These are phyloP conservation scores for Golubevia sp. DNA, from an alignment of 1,284 basidiomycete species.

Conservation along the genomic window DNA sequence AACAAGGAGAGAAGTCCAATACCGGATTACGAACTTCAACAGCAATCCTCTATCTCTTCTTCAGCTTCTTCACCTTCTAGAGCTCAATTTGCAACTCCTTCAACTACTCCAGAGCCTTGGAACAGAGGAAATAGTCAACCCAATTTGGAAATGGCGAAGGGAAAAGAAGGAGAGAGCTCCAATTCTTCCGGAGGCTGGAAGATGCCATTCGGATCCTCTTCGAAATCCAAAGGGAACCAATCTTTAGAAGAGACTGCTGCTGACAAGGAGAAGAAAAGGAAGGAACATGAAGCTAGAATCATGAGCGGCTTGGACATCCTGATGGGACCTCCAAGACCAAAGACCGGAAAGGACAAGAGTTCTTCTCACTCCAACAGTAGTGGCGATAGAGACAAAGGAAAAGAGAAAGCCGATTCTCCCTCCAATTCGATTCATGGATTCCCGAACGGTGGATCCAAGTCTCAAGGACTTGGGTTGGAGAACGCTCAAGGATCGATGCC, in stretches of 20 bases:
- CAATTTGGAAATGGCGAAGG: too few species aligned
- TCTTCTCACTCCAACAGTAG: neutral
- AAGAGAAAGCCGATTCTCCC: neutral
- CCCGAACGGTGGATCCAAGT: neutral
- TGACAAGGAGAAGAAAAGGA: neutral
- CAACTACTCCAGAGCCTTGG: too few species aligned
- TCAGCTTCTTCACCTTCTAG: too few species aligned
- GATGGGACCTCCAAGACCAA: neutral
- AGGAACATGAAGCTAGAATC: neutral
- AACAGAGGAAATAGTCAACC: too few species aligned
- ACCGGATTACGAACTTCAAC: too few species aligned
- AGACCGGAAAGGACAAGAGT: neutral
- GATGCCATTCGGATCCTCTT: constrained; percentile 4
- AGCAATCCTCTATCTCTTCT: too few species aligned
- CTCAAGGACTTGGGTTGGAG: neutral
- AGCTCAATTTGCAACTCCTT: too few species aligned
- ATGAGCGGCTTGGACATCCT: neutral
- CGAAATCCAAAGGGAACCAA: neutral
- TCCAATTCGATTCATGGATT: neutral
- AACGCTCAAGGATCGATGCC: neutral
- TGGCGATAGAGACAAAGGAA: constrained; percentile 3
- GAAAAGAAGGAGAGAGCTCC: too few species aligned
- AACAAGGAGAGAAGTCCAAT: too few species aligned
- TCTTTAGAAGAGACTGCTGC: neutral
- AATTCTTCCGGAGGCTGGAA: neutral